Evolutionary conservation across 805 yeast species (phyloP), one percentile per base, ranked within the genome.

Genomic region (Ogataea nitratoaversa): DNA sequence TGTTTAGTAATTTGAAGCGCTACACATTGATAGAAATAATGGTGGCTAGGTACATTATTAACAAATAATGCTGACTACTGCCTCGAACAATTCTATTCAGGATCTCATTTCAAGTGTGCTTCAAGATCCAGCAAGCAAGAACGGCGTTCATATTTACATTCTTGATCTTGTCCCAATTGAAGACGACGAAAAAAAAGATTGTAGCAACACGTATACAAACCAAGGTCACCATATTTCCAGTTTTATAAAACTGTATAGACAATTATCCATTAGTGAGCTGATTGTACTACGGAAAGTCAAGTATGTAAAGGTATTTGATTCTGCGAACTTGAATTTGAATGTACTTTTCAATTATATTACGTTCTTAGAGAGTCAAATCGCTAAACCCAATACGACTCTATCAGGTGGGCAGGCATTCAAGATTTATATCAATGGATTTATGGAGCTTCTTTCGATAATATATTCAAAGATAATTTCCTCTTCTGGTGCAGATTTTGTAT

Each of bases 371-470:
- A n/a, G n/a, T n/a, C n/a, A n/a, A n/a, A n/a, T n/a, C n/a, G n/a
- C n/a, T n/a, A n/a, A n/a, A n/a, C n/a, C n/a, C n/a, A n/a, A n/a
- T n/a, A n/a, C n/a, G n/a, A n/a, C n/a, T n/a, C n/a, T n/a, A n/a
- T n/a, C n/a, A n/a, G n/a, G n/a, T n/a, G n/a, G n/a, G n/a, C n/a
- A n/a, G n/a, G n/a, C n/a, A n/a, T n/a, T n/a, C n/a, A 14, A 27
- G 5, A 33, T 54, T n/a, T 41, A 56, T 3, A 27, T 57, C 16
- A 43, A 53, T 42, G 64, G 64, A 9, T 37, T 57, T n/a, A 30
- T 56, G 30, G 51, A 54, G 25, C 37, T 34, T 5, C 4, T 59
- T 2, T 52, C 59, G 5, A 35, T 55, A 14, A 27, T 46, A 4
- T 59, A 50, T 37, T 56, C 61, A 1, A 31, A 42, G 3, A 38